Base-by-base conservation (phyloP, 257 asterid genomes). In the Solanum corneliomulleri region DNA sequence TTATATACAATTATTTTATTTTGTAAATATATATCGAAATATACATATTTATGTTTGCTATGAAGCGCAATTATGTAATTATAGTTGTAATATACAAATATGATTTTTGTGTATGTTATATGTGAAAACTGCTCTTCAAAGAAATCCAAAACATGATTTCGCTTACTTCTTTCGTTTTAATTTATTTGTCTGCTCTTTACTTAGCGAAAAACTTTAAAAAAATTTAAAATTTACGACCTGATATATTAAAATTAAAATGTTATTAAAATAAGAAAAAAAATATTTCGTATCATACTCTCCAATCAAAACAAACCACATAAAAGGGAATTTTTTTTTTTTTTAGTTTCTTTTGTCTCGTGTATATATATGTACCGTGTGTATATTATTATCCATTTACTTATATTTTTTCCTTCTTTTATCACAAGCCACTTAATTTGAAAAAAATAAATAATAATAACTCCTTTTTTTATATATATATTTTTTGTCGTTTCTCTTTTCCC, bases 141-240 rank as follows among this genome's bases (percentile, higher is more conserved):
- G n/a, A 52, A 6, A 52, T 16, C 62, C 4, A 18, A 52, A 52
- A 7, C 62, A 52, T 16, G 1, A 18, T 6, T 52, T 0, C 13
- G 2, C 25, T 23, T 60, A 9, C 14, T 23, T 1, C 0, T 60
- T 60, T 0, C 1, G 0, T 23, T 23, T 60, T 4, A 60, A 21
- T 60, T 60, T 60, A 60, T 60, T 60, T 60, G 0, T 23, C 29
- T 9, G 7, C 2, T 21, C 1, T 60, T 60, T 0, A 23, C 27
- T 60, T 60, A 21, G 13, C 2, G 23, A 1, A 5, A 21, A 58
- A 58, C 0, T 20, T 9, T 0, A 2, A 15, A 49, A 5, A 0
- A 4, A 4, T 13, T 4, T 13, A 2, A 13, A 15, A 5, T 49
- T 49, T 52, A 52, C 23, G 0, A 16, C 62, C 2, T 16, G 23